Base-by-base conservation (phyloP, 1,139 yeast genomes). In the Hyphopichia wangnamkhiaoensis region DNA sequence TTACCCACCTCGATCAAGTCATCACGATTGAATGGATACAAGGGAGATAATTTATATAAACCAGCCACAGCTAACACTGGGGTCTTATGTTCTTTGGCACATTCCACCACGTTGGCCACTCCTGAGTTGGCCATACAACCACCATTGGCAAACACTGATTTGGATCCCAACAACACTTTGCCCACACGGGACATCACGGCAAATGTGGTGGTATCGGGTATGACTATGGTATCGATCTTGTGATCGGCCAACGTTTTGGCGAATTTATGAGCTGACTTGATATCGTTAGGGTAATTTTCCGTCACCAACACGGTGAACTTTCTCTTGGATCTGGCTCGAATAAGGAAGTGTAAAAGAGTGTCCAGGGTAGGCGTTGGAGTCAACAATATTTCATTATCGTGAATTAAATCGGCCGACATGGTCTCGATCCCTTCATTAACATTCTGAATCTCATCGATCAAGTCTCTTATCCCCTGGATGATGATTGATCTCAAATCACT, bases 121-220 rank as follows among this genome's bases (percentile, higher is more conserved):
- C 98, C 99, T 0, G 95, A 81, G 17, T 86, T 80, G 2, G 96
- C 81, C 42, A 90, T 79, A 49, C 96, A 84, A 8, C 98, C 98
- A 42, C 99, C 99, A 58, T 94, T 93, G 40, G 96, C 96, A 59
- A 89, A 85, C 7, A 94, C 97, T 0, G 96, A 82, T 48, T 88
- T 80, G 1, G 98, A 84, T 17, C 98, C 97, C 45, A 94, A 79
- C 45, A 93, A 80, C 20, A 94, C 98, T 61, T 94, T 94, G 35
- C 98, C 97, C 2, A 94, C 98, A 47, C 97, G 74, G 35, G 97
- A 86, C 98, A 94, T 94, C 36, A 94, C 87, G 0, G 98, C 98
- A 62, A 85, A 89, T 0, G 85, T 90, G 20, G 96, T 85, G 3
- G 95, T 78, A 58, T 94, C 99, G 0, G 98, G 98, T 35, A 94